Evolutionary conservation across 192 early-diverging fungal species (phyloP).

Genomic region (Endogone sp.): DNA sequence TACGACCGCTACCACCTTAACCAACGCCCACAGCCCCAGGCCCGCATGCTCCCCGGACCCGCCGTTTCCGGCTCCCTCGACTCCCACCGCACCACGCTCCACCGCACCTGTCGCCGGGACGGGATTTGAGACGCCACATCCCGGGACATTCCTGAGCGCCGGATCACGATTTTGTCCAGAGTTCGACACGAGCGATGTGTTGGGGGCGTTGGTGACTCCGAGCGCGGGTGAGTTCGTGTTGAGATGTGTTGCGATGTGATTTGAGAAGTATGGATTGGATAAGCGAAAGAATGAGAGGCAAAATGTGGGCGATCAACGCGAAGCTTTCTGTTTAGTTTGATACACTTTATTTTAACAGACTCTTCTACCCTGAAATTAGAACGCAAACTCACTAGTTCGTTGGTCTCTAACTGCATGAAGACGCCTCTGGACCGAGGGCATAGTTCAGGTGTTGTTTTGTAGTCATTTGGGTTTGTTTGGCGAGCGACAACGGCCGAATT

Average conservation of each 20-base stretch:
- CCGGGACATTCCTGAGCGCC: neutral
- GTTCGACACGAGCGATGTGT: neutral
- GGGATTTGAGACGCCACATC: neutral
- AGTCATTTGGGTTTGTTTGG: too few relatives aligned
- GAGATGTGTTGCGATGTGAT: neutral
- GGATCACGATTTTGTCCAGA: neutral
- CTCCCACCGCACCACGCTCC: neutral
- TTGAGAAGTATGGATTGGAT: too few relatives aligned
- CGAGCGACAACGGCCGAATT: too few relatives aligned
- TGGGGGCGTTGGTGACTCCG: neutral
- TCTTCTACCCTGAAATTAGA: neutral
- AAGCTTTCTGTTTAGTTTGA: neutral
- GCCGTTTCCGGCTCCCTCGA: neutral
- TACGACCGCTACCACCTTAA: neutral
- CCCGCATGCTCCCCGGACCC: neutral
- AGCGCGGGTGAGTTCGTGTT: neutral
- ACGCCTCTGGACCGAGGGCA: neutral
- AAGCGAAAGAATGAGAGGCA: too few relatives aligned
- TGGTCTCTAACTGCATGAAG: neutral
- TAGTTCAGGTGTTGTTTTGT: neutral
- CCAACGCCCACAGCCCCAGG: neutral
- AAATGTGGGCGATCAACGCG: neutral
- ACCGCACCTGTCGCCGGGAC: neutral
- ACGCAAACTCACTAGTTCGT: neutral
- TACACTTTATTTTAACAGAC: neutral